Evolutionary conservation across 306 rosid species (phyloP), one percentile per base, ranked within the genome.

Genomic region (Pueraria montana): DNA sequence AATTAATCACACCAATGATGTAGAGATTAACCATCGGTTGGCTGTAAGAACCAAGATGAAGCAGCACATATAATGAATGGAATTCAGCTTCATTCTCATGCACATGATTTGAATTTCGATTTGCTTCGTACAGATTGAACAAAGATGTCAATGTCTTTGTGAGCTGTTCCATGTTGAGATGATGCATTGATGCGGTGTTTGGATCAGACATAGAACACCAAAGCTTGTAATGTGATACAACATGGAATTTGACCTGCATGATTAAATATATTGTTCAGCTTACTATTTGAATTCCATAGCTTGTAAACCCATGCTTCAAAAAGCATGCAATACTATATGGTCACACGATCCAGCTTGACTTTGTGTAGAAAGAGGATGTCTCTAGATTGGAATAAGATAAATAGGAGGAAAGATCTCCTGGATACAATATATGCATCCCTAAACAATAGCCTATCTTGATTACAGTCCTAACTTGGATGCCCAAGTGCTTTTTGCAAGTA

Each of bases 121-220:
- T 90, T 64, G 85, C 91, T 40, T 91, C 94, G 43, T 96, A 96
- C 70, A 96, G 81, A 86, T 86, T 84, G 36, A 88, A 86, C 40
- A 96, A 86, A 62, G 97, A 88, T 34, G 92, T 61, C 86, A 96
- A 83, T 48, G 99, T 81, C 91, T 96, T 96, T 2, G 93, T 83
- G 69, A 96, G 98, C 85, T 93, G 99, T 78, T 96, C 98, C 97
- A 84, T 72, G 89, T 92, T 93, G 67, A 96, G 98, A 87, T 92
- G 88, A 81, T 87, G 97, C 82, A 88, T 64, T 70, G 99, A 91
- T 85, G 97, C 84, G 7, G 86, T 85, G 73, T 88, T 90, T 64
- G 91, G 87, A 85, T 85, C 85, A 62, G 87, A 71, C 80, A 82
- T 76, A 68, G 87, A 82, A 80, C 80, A 43, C 61, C 82, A 79